These are phyloP conservation scores for Boletus subparvulus DNA, from an alignment of 768 basidiomycete species.

Conservation along the genomic window DNA sequence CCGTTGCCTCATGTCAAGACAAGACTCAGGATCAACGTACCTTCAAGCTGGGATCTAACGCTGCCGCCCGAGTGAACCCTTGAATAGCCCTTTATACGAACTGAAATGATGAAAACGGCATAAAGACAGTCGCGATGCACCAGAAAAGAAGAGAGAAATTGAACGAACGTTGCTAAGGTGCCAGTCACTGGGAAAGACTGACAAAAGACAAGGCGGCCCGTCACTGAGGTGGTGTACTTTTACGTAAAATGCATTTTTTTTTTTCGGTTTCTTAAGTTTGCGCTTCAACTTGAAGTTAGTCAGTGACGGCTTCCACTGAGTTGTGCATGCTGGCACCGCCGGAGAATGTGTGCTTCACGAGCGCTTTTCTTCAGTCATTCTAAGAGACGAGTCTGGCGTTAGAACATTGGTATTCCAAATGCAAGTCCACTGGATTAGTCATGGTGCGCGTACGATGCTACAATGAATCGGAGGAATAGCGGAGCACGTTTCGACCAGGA, in stretches of 20 bases:
- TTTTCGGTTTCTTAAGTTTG: no score
- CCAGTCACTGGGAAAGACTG: neutral
- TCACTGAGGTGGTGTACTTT: no score
- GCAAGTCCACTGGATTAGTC: no score
- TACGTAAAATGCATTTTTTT: neutral
- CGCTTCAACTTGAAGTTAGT: no score
- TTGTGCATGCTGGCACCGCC: no score
- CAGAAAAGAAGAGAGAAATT: neutral
- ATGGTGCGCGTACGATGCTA: no score
- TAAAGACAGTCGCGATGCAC: no score
- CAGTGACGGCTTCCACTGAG: no score
- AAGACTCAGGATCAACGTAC: neutral
- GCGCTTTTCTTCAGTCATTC: no score
- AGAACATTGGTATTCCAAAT: no score
- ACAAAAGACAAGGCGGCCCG: neutral
- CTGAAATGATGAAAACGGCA: neutral
- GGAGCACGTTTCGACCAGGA: neutral
- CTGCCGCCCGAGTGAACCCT: neutral
- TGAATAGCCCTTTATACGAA: neutral
- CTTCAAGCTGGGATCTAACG: neutral
- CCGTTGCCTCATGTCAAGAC: neutral
- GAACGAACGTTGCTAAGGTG: neutral
- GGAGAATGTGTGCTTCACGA: no score
- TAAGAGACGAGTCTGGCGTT: no score
- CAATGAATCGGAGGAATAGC: neutral